These are phyloP conservation scores for Beauveria sp. DNA, from an alignment of 2,329 filamentous ascomycete species.

Conservation along the genomic window DNA sequence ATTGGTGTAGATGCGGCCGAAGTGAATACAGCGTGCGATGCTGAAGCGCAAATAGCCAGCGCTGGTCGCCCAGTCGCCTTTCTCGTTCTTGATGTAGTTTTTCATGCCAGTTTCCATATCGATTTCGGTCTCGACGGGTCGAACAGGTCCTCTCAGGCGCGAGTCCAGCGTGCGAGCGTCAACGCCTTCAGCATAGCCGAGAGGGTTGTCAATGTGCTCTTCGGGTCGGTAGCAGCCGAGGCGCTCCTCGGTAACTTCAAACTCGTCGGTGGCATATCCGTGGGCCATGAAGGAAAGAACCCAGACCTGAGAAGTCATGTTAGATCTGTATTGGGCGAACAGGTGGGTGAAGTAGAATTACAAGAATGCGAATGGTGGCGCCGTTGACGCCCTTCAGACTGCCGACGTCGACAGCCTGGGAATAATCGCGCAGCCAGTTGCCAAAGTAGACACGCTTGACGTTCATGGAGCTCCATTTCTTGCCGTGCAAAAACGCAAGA, in stretches of 20 bases:
- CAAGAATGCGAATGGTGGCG: slow-evolving; percentile 68
- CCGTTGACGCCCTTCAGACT: slow-evolving; percentile 72
- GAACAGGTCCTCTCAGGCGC: slow-evolving; percentile 73
- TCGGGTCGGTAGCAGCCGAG: slow-evolving; percentile 76
- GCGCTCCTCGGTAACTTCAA: slow-evolving; percentile 74
- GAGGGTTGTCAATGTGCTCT: slow-evolving; percentile 68
- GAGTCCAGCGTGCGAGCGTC: slow-evolving; percentile 79
- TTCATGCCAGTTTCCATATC: slow-evolving; percentile 88
- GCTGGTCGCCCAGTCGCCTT: slow-evolving; percentile 81
- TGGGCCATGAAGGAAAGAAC: slow-evolving; percentile 75
- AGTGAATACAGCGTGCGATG: slow-evolving; percentile 67
- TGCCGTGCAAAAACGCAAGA: slow-evolving; percentile 67
- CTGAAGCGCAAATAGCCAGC: slow-evolving; percentile 76
- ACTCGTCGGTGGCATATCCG: slow-evolving; percentile 79
- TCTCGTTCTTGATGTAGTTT: slow-evolving; percentile 95
- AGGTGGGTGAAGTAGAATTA: slow-evolving; percentile 20
- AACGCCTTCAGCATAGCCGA: slow-evolving; percentile 75
- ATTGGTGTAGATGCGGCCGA: slow-evolving; percentile 65
- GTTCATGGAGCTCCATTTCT: slow-evolving; percentile 78
- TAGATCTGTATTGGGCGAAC: background rate
- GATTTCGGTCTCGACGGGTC: slow-evolving; percentile 62
- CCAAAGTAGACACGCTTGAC: slow-evolving; percentile 76
- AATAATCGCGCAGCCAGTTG: slow-evolving; percentile 83
- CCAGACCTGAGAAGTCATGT: slow-evolving; percentile 48
- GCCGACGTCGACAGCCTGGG: slow-evolving; percentile 73